Percentiles rank a stretch among this genome's conserved stretches.
Conservation (phyloP, 2,329 filamentous ascomycete species). For the Elsinoe necatrix region DNA sequence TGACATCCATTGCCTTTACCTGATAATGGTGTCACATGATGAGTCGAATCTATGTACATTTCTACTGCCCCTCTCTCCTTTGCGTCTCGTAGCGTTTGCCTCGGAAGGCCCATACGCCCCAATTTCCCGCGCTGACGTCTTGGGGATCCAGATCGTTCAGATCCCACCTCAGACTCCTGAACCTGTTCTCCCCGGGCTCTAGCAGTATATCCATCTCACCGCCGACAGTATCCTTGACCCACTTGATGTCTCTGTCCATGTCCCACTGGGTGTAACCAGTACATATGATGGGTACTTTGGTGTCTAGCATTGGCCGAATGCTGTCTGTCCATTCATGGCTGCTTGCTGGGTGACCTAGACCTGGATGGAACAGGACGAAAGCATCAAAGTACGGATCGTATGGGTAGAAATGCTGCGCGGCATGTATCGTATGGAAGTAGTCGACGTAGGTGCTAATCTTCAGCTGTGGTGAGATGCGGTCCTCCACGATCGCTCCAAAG, state of each 20-base stretch:
- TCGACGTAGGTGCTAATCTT: constrained; percentile 98
- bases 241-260: constrained; percentile 85
- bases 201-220: constrained; percentile 90
- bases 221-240: constrained; percentile 74
- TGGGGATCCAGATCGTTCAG: constrained; percentile 91
- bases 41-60: constrained; percentile 12
- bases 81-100: constrained; percentile 80
- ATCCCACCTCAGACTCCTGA: constrained; percentile 93
- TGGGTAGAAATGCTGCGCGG: constrained; percentile 80
- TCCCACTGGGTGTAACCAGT: constrained; percentile 96
- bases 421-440: constrained; percentile 94
- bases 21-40: neutral
- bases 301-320: constrained; percentile 80
- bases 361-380: constrained; percentile 94
- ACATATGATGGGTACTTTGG: constrained; percentile 86
- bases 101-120: constrained; percentile 94
- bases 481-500: constrained; percentile 89
- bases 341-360: constrained; percentile 85
- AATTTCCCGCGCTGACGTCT: constrained; percentile 91
- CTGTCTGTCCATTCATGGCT: constrained; percentile 93
- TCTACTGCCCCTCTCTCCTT: constrained; percentile 13
- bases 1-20: neutral
- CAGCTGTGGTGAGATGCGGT: constrained; percentile 76
- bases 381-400: constrained; percentile 98
- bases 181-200: constrained; percentile 86